A percentile compares a stretch with the other conserved stretches of the same genome.
Evolutionary conservation across 352 stramenopile genomes (phyloP).

Genomic region (Globisporangium acanthophoron): DNA sequence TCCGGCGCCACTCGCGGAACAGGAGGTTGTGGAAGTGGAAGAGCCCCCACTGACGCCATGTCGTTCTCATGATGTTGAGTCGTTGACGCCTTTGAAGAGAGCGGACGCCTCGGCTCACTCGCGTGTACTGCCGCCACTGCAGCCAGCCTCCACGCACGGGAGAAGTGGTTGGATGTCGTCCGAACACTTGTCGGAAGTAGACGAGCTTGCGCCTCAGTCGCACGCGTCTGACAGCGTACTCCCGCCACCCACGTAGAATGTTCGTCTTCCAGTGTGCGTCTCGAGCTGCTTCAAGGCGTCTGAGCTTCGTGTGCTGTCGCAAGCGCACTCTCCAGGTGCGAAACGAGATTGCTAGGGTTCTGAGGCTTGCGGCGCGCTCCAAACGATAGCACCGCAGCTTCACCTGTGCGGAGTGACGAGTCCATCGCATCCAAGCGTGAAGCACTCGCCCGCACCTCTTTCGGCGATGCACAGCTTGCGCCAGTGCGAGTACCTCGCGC

Average conservation of each 20-base stretch:
- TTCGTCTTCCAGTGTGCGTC: background rate
- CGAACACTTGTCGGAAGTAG: constrained; percentile 34
- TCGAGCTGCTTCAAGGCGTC: background rate
- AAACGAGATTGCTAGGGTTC: background rate
- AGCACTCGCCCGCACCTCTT: constrained; percentile 19
- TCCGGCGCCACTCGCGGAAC: constrained; percentile 19
- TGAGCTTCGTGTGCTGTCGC: constrained; percentile 1
- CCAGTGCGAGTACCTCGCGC: constrained; percentile 15
- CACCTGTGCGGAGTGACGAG: background rate
- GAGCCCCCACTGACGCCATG: constrained; percentile 21
- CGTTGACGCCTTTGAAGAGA: constrained; percentile 9
- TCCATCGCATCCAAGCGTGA: constrained; percentile 13
- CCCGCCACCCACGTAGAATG: constrained; percentile 17
- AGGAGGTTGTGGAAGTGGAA: constrained; percentile 19
- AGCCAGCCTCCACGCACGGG: constrained; percentile 19
- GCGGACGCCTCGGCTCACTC: background rate
- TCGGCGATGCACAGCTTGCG: constrained; percentile 13
- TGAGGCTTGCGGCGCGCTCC: background rate
- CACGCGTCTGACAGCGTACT: constrained; percentile 6
- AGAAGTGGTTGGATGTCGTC: constrained; percentile 24
- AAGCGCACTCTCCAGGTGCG: background rate
- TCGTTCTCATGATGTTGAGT: background rate
- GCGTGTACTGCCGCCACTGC: constrained; percentile 21
- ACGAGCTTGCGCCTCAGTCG: constrained; percentile 24
- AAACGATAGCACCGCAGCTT: background rate